phyloP scores from a whole-genome alignment of 495 filamentous ascomycete genomes.

The Elaphomyces granulatus region DNA sequence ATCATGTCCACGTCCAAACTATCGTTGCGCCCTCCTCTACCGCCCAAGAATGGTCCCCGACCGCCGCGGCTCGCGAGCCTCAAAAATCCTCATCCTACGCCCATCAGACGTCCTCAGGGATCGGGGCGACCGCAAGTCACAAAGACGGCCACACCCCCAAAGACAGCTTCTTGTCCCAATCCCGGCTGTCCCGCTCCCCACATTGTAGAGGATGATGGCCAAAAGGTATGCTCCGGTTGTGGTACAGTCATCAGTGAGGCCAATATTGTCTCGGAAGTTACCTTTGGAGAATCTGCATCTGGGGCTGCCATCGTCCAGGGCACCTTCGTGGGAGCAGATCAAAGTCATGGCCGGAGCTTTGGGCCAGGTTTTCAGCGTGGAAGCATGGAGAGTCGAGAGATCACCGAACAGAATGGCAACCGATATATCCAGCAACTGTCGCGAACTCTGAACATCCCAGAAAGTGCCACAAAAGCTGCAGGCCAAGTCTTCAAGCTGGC shows the following conservation, averaged over 20 bases:
- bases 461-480: slow-evolving; percentile 44
- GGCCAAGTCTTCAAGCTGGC: slow-evolving; percentile 67
- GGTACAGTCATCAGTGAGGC: slow-evolving; percentile 66
- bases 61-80: slow-evolving; percentile 28
- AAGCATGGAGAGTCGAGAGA: slow-evolving; percentile 50
- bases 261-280: slow-evolving; percentile 82
- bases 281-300: slow-evolving; percentile 67
- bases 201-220: slow-evolving; percentile 39
- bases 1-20: slow-evolving; percentile 21
- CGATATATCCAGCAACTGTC: slow-evolving; percentile 38
- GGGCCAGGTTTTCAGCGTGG: slow-evolving; percentile 43
- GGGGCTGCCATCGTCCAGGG: slow-evolving; percentile 90
- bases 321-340: slow-evolving; percentile 68
- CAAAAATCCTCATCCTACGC: slow-evolving; percentile 20
- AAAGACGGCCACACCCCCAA: slow-evolving; percentile 27
- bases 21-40: slow-evolving; percentile 22
- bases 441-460: slow-evolving; percentile 39
- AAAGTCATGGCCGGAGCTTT: slow-evolving; percentile 48
- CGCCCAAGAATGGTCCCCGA: slow-evolving; percentile 17
- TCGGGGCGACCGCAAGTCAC: slow-evolving; percentile 21
- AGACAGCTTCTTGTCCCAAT: slow-evolving; percentile 32
- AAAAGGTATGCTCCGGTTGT: slow-evolving; percentile 61
- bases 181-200: slow-evolving; percentile 34
- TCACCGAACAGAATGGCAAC: slow-evolving; percentile 52
- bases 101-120: slow-evolving; percentile 27